Evolutionary conservation across 192 early-diverging fungal species (phyloP).

Genomic region (Rhizoclosmatium sp.): DNA sequence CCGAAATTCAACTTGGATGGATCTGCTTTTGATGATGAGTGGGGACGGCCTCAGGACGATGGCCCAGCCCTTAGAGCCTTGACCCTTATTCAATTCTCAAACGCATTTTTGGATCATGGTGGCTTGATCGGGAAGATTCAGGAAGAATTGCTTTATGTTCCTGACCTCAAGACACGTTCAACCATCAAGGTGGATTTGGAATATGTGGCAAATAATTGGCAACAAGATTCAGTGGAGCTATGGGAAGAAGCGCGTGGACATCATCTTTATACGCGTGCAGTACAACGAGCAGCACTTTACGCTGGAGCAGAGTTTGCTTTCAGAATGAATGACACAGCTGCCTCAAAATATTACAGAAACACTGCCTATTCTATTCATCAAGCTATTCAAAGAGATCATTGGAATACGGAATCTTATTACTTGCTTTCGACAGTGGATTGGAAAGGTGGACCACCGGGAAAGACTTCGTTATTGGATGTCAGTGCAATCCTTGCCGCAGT

Average conservation of each 20-base stretch:
- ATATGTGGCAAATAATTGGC: conserved; percentile 63
- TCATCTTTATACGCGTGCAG: conserved; percentile 76
- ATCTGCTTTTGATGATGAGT: conserved; percentile 48
- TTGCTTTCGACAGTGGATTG: conserved; percentile 40
- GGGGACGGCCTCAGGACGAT: conserved; percentile 80
- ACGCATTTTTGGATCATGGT: conserved; percentile 18
- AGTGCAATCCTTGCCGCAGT: conserved; percentile 66
- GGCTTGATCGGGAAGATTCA: background rate
- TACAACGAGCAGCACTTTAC: conserved; percentile 65
- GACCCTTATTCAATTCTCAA: conserved; percentile 28
- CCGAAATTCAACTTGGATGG: conserved; percentile 73
- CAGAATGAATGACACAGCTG: conserved; percentile 38
- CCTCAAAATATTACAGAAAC: background rate
- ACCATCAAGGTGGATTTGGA: conserved; percentile 67
- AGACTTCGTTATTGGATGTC: conserved; percentile 64
- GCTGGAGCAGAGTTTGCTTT: conserved; percentile 63
- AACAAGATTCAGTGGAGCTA: conserved; percentile 51
- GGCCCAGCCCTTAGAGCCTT: conserved; percentile 65
- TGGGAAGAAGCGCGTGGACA: conserved; percentile 81
- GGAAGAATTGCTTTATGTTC: conserved; percentile 37
- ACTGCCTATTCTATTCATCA: background rate
- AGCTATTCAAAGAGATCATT: conserved; percentile 46
- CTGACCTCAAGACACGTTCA: conserved; percentile 27
- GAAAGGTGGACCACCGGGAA: conserved; percentile 52
- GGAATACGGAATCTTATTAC: conserved; percentile 46